Conservation (phyloP, 176 grass and related monocot genomes). For the Oryza meyeriana region DNA sequence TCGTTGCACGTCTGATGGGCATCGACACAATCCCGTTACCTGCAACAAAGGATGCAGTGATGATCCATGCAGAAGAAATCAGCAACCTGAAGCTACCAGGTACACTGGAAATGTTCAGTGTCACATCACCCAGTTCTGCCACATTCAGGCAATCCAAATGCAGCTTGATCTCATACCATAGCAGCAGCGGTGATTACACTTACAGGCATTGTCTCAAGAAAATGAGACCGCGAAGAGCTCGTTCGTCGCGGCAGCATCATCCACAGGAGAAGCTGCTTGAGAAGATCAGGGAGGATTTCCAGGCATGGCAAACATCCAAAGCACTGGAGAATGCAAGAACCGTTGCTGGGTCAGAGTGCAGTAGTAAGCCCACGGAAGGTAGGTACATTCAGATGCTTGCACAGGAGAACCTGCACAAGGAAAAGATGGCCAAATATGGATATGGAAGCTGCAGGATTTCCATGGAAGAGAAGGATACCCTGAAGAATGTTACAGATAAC, state of each 20-base stretch:
- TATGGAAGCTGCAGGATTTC: not conserved
- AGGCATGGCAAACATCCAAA: constrained; percentile 62
- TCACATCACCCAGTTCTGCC: constrained; percentile 14
- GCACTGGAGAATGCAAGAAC: not conserved
- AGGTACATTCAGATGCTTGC: constrained; percentile 54
- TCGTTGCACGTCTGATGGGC: constrained; percentile 86
- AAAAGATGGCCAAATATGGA: constrained; percentile 64
- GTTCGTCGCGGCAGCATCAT: constrained; percentile 36
- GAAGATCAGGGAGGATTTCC: constrained; percentile 76
- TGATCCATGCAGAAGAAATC: not conserved
- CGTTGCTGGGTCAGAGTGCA: not conserved
- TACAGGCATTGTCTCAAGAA: constrained; percentile 23
- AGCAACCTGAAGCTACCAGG: not conserved
- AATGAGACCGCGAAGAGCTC: constrained; percentile 21
- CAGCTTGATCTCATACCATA: constrained; percentile 33
- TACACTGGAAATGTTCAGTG: not conserved
- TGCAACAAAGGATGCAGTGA: not conserved
- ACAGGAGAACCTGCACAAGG: constrained; percentile 61
- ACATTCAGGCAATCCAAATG: constrained; percentile 42
- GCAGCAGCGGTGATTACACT: constrained; percentile 17
- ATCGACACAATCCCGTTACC: constrained; percentile 45
- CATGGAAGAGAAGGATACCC: not conserved
- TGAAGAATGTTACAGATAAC: constrained; percentile 1
- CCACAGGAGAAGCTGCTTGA: constrained; percentile 72
- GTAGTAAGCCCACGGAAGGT: constrained; percentile 15